Evolutionary conservation across 306 rosid species (phyloP).

Genomic region (Trichosanthes cucumerina): DNA sequence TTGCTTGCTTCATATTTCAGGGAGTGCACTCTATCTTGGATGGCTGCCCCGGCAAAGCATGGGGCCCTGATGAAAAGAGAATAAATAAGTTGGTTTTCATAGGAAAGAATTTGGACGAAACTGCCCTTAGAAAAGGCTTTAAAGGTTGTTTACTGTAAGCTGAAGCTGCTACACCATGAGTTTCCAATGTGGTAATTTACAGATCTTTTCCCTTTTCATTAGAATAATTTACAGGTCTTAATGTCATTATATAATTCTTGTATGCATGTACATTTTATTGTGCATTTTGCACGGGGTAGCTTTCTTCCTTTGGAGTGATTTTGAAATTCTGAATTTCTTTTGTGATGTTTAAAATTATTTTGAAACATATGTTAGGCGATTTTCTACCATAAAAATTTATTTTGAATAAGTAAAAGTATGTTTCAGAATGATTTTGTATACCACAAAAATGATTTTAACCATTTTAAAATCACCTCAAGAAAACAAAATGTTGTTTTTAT

Average conservation of each 20-base stretch:
- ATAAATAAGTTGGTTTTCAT: slow-evolving; percentile 80
- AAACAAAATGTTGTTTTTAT: too few species aligned
- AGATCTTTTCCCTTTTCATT: not conserved
- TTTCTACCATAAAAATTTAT: too few species aligned
- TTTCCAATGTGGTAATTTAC: not conserved
- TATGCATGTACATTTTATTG: not conserved
- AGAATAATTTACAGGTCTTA: not conserved
- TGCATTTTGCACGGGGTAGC: not conserved
- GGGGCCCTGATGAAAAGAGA: slow-evolving; percentile 72
- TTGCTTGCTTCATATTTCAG: slow-evolving; percentile 25
- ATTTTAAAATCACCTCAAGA: too few species aligned
- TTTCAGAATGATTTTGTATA: too few species aligned
- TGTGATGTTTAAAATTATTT: too few species aligned
- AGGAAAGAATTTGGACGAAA: slow-evolving; percentile 81
- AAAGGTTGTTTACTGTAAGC: slow-evolving; percentile 55
- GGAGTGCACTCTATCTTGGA: slow-evolving; percentile 89
- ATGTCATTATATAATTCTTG: not conserved
- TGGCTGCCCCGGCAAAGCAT: slow-evolving; percentile 65
- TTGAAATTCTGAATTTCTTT: too few species aligned
- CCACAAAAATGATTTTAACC: too few species aligned
- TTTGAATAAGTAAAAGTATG: too few species aligned
- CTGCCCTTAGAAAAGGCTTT: slow-evolving; percentile 71
- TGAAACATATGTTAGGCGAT: too few species aligned
- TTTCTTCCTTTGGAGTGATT: too few species aligned
- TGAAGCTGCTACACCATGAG: not conserved